Conservation (phyloP, 495 filamentous ascomycete genomes). For the Aspergillus carlsbadensis region DNA sequence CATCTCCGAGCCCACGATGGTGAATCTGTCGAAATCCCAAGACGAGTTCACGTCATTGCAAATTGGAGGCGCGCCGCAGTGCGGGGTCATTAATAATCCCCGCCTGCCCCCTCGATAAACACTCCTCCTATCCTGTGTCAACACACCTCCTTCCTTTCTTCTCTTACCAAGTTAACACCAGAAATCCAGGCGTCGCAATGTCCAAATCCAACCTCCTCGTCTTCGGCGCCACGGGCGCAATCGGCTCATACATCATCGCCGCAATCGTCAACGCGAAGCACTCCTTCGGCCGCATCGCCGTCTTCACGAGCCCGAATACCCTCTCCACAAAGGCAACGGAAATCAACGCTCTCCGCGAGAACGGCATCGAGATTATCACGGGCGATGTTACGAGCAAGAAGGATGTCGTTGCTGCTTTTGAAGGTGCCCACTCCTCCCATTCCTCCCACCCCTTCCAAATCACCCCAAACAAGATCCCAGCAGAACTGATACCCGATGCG, state of each 20-base stretch:
- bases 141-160: not conserved
- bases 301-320: constrained; percentile 63
- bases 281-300: constrained; percentile 52
- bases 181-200: not conserved
- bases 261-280: constrained; percentile 55
- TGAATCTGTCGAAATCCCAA: no score
- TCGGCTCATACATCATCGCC: constrained; percentile 62
- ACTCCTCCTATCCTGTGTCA: not conserved
- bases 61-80: no score
- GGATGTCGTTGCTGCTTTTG: constrained; percentile 54
- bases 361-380: constrained; percentile 56
- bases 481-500: no score
- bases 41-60: not conserved
- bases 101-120: not conserved
- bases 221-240: constrained; percentile 68
- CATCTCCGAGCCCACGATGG: no score
- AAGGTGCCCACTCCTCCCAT: constrained; percentile 30
- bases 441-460: not conserved
- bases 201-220: constrained; percentile 54
- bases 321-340: constrained; percentile 36
- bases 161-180: not conserved
- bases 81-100: not conserved
- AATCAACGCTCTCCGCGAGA: constrained; percentile 41
- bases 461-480: not conserved
- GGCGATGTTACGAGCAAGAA: constrained; percentile 55